Base-by-base conservation (phyloP, 495 filamentous ascomycete species). In the Lasiosphaeris hirsuta region DNA sequence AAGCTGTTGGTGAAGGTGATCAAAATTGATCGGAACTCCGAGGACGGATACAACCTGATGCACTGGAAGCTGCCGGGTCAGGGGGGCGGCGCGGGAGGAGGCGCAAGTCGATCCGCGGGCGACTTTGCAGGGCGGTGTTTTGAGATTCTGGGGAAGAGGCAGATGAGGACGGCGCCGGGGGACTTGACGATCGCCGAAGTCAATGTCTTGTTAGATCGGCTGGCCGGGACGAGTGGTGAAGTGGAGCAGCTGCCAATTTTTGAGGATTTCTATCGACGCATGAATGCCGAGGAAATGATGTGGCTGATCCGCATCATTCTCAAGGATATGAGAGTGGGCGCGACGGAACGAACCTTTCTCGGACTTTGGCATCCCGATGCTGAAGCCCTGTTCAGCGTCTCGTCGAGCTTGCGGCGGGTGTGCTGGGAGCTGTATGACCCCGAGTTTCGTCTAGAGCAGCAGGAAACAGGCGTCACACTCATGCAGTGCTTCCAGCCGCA, bases 401-500 rank as follows among this genome's bases (percentile, higher is more conserved):
- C 92, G 2, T 93, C 89, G 40, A 96, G 87, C 64, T 78, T 98
- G 56, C 82, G 90, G 30, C 81, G 94, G 18, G 92, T 98, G 2
- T 98, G 94, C 63, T 97, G 94, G 94, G 95, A 97, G 69, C 77
- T 98, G 8, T 85, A 83, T 60, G 88, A 97, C 65, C 87, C 85
- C 0, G 81, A 81, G 57, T 72, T 92, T 35, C 81, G 89, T 18
- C 80, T 97, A 10, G 85, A 90, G 54, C 84, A 82, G 34, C 84
- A 90, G 36, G 85, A 93, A 59, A 80, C 85, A 14, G 89, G 85
- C 0, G 84, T 96, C 19, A 75, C 78, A 6, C 73, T 97, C 33
- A 97, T 97, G 94, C 86, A 92, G 63, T 97, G 94, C 67, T 97
- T 96, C 67, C 94, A 98, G 68, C 95, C 94, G 41, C 94, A 97